Percentiles rank a stretch among this genome's conserved stretches.
These are phyloP conservation scores for Aeminium ludgeri DNA, from an alignment of 495 filamentous ascomycete genomes.

Conservation along the genomic window DNA sequence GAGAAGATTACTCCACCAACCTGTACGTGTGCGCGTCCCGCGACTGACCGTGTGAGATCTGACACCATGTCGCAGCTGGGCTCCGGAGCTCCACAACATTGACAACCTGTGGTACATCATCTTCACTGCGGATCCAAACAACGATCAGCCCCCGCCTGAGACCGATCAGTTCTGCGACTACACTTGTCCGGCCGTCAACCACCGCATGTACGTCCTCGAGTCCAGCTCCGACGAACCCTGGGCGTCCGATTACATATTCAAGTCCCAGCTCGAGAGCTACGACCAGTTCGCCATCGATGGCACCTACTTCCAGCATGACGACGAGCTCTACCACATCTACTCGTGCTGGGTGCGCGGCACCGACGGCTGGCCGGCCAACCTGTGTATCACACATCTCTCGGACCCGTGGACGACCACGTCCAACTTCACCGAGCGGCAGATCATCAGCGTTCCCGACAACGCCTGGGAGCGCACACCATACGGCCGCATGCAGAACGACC, in stretches of 20 bases:
- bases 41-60: no score
- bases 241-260: constrained; percentile 26
- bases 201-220: constrained; percentile 35
- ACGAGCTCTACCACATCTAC: constrained; percentile 34
- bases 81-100: constrained; percentile 33
- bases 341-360: constrained; percentile 33
- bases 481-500: constrained; percentile 26
- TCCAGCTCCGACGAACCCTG: constrained; percentile 28
- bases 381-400: constrained; percentile 33
- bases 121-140: constrained; percentile 32
- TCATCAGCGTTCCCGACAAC: constrained; percentile 29
- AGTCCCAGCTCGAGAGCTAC: constrained; percentile 32
- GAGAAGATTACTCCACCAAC: constrained; percentile 25
- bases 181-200: constrained; percentile 28
- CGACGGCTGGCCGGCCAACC: constrained; percentile 33
- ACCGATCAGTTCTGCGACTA: constrained; percentile 20
- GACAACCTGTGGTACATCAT: constrained; percentile 34
- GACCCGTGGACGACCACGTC: constrained; percentile 32
- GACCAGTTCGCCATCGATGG: constrained; percentile 38
- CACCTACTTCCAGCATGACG: constrained; percentile 30
- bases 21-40: no score
- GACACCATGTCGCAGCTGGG: constrained; percentile 23
- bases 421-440: constrained; percentile 27
- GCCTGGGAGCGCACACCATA: constrained; percentile 35
- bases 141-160: constrained; percentile 27